Conservation (phyloP, 768 basidiomycete genomes). For the Termitomyces sp. region DNA sequence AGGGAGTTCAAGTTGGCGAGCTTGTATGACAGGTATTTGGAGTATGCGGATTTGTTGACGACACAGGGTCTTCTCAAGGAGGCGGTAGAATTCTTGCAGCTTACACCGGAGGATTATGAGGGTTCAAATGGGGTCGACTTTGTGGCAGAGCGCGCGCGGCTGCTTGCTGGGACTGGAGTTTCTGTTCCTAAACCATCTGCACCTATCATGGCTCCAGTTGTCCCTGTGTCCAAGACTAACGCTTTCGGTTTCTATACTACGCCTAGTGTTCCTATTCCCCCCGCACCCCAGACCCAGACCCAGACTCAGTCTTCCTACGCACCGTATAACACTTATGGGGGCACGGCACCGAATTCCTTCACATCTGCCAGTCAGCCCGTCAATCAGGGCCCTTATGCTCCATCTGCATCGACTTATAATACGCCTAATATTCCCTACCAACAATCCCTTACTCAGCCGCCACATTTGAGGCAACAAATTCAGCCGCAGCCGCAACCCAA, state of each 20-base stretch:
- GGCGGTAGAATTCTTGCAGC: conserved; percentile 73
- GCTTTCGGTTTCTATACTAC: conserved; percentile 18
- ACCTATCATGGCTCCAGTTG: conserved; percentile 16
- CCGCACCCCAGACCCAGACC: conserved; percentile 12
- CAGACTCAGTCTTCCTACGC: conserved; percentile 12
- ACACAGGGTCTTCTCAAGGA: conserved; percentile 87
- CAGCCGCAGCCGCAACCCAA: conserved; percentile 33
- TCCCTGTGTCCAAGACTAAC: conserved; percentile 14
- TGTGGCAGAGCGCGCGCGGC: conserved; percentile 35
- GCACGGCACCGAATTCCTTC: conserved; percentile 17
- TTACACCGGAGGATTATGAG: conserved; percentile 78
- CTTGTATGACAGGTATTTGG: conserved; percentile 91
- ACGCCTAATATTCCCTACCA: conserved; percentile 16
- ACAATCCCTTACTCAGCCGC: conserved; percentile 36
- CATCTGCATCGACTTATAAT: conserved; percentile 18
- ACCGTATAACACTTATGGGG: conserved; percentile 11
- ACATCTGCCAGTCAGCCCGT: conserved; percentile 22
- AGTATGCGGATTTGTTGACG: conserved; percentile 91
- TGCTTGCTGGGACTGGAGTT: conserved; percentile 30
- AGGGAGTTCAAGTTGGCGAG: conserved; percentile 79
- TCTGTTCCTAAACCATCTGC: conserved; percentile 14
- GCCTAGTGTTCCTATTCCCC: conserved; percentile 18
- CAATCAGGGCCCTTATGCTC: conserved; percentile 29
- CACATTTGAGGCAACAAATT: conserved; percentile 30
- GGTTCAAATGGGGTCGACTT: conserved; percentile 46